Conservation (phyloP, 106 monocot genomes). For the Ottelia alismoides region DNA sequence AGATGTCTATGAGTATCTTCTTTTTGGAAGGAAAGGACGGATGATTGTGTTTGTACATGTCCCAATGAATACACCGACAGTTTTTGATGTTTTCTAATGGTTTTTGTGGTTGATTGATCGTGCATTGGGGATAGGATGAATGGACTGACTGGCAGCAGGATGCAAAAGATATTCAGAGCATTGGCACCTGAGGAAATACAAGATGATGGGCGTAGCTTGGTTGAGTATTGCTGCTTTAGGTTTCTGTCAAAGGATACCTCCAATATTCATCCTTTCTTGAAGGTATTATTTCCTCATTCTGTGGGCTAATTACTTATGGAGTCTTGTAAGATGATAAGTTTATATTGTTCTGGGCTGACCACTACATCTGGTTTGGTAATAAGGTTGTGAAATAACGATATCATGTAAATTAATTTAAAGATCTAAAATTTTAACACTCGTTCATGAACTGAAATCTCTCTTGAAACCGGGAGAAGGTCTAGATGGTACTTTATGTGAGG, state of each 20-base stretch:
- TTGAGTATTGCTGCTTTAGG: slow-evolving; percentile 96
- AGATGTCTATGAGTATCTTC: no score
- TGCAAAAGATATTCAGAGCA: slow-evolving; percentile 67
- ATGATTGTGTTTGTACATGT: background rate
- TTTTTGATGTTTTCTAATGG: background rate
- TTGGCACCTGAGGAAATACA: slow-evolving; percentile 42
- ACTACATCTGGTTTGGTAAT: no score
- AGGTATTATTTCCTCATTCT: slow-evolving; percentile 29
- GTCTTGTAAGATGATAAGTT: background rate
- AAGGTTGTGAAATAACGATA: no score
- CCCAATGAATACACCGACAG: background rate
- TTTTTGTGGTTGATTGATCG: no score
- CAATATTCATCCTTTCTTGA: slow-evolving; percentile 71
- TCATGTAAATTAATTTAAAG: no score
- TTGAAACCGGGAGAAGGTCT: no score
- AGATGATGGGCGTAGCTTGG: slow-evolving; percentile 63
- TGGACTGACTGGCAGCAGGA: slow-evolving; percentile 76
- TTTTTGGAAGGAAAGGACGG: no score
- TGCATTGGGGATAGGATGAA: slow-evolving; percentile 55
- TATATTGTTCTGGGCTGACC: no score
- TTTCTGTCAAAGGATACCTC: slow-evolving; percentile 81
- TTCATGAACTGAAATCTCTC: no score
- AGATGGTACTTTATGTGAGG: no score
- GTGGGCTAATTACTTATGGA: background rate
- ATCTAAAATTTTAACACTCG: no score